Evolutionary conservation across 2,329 filamentous ascomycete genomes (phyloP), one percentile per base, ranked within the genome.

Genomic region (Rhynchosporium graminicola): DNA sequence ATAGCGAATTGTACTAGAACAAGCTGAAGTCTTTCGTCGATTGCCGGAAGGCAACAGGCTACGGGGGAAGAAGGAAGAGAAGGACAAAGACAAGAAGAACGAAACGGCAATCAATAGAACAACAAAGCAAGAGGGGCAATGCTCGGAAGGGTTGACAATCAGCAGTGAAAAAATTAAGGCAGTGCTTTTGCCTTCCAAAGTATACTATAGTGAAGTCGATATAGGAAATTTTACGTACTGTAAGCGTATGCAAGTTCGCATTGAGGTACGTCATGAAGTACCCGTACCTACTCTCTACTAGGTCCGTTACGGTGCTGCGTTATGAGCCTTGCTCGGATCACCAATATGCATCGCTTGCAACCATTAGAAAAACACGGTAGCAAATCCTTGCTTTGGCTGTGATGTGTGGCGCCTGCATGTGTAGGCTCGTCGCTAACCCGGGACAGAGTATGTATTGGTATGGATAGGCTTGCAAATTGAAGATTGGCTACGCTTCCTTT

Each of bases 401-500:
- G 5, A 36, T 36, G 5, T 36, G 33, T 36, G 1, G 36, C 51
- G 28, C 51, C 40, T 36, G 48, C 15, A 52, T 7, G 48, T 36
- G 50, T 33, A 52, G 50, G 31, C 26, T 15, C 51, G 28, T 54
- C 51, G 51, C 51, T 54, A 54, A 54, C 51, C 40, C 51, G 33
- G 51, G 40, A 9, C 8, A 20, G 33, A 40, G 4, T 29, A 33
- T 20, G 20, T 20, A 20, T 20, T 20, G 20, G 20, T 20, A 20
- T 20, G 1, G 20, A 20, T 26, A 9, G 3, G n/a, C n/a, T n/a
- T 26, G 43, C 26, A 8, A 20, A 5, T 4, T 8, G n/a, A 15
- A 6, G 4, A n/a, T 15, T n/a, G n/a, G 13, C 1, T 46, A 8
- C 4, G n/a, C 15, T 6, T 46, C 20, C 4, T n/a, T 26, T 46